Evolutionary conservation across 2,329 filamentous ascomycete species (phyloP).

Genomic region (Fusarium sp.): DNA sequence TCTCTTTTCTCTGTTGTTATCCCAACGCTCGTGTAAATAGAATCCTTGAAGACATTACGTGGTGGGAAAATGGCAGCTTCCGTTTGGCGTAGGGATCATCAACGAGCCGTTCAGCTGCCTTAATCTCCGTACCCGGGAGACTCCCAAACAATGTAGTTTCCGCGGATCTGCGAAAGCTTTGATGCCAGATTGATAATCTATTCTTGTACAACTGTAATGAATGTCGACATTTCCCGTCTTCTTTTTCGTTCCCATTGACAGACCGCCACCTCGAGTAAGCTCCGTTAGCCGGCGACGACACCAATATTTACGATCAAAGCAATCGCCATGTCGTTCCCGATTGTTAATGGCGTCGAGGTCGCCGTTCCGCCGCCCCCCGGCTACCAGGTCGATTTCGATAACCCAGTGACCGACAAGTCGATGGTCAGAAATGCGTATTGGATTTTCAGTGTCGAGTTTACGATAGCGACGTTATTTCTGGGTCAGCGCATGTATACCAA

Average conservation of each 20-base stretch:
- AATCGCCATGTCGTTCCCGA: conserved; percentile 13
- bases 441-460: conserved; percentile 19
- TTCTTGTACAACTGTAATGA: too few relatives aligned
- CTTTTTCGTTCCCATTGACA: fast-evolving
- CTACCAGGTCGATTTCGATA: conserved; percentile 8
- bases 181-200: conserved; percentile 13
- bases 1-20: background rate
- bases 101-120: background rate
- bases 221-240: background rate
- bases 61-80: background rate
- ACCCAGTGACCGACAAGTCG: conserved; percentile 3
- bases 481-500: conserved; percentile 27
- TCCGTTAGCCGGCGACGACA: too few relatives aligned
- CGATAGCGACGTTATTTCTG: conserved; percentile 14
- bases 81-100: conserved; percentile 5
- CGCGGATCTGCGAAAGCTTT: background rate
- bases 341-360: conserved; percentile 17
- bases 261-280: too few relatives aligned
- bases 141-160: background rate
- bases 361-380: conserved; percentile 8
- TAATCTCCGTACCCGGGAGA: background rate
- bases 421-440: conserved; percentile 27
- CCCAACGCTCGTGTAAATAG: background rate
- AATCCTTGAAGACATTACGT: background rate
- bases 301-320: background rate